Evolutionary conservation across 805 yeast genomes (phyloP).

Genomic region (Kazachstania kunashirensis): DNA sequence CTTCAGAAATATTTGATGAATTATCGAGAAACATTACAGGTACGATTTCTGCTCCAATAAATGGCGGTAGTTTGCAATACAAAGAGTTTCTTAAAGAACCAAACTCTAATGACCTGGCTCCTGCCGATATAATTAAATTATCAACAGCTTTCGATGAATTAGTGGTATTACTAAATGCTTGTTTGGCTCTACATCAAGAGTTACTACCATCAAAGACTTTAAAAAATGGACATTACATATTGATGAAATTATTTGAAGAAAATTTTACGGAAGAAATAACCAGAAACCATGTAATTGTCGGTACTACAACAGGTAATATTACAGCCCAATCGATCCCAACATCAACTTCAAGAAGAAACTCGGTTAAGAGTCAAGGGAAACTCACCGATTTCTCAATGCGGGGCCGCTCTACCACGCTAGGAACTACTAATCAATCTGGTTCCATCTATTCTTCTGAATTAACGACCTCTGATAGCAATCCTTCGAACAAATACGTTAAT

Average conservation of each 20-base stretch:
- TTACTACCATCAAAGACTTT: constrained; percentile 44
- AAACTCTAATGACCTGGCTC: constrained; percentile 25
- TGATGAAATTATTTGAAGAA: constrained; percentile 51
- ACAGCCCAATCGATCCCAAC: background rate
- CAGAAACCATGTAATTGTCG: constrained; percentile 21
- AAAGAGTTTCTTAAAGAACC: constrained; percentile 46
- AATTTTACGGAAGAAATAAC: constrained; percentile 61
- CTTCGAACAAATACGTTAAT: background rate
- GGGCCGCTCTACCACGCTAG: too few relatives aligned
- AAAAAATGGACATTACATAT: constrained; percentile 55
- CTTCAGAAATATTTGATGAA: constrained; percentile 44
- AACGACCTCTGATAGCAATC: background rate
- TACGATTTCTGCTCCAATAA: constrained; percentile 85
- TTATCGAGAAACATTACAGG: constrained; percentile 67
- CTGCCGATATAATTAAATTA: constrained; percentile 25
- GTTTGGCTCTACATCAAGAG: constrained; percentile 60
- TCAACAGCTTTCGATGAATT: constrained; percentile 53
- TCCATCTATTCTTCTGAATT: too few relatives aligned
- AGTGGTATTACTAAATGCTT: constrained; percentile 51
- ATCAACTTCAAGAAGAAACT: background rate
- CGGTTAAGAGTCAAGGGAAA: background rate
- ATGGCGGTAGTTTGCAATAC: constrained; percentile 85
- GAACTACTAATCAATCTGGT: too few relatives aligned
- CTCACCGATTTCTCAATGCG: background rate
- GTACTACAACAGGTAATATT: constrained; percentile 8